These are phyloP conservation scores for Wickerhamomyces xylosicus DNA, from an alignment of 805 yeast species.

Conservation along the genomic window DNA sequence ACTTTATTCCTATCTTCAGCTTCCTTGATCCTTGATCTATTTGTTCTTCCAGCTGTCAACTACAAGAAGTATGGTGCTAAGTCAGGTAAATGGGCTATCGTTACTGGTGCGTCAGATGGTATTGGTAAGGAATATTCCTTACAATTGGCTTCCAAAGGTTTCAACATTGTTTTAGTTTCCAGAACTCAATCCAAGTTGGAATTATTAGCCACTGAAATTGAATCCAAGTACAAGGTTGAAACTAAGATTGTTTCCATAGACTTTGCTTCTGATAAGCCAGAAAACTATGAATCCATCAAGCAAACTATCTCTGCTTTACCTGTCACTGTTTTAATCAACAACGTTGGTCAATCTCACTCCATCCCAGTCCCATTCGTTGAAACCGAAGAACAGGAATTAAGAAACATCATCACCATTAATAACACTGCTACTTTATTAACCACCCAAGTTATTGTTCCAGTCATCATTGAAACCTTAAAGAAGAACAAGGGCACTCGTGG, in stretches of 20 bases:
- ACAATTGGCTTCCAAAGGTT: slow-evolving; percentile 80
- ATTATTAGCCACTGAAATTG: slow-evolving; percentile 51
- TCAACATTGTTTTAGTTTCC: slow-evolving; percentile 75
- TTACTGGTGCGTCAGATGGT: slow-evolving; percentile 97
- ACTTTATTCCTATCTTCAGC: slow-evolving; percentile 35
- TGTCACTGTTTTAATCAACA: slow-evolving; percentile 73
- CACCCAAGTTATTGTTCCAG: slow-evolving; percentile 72
- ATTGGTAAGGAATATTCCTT: slow-evolving; percentile 86
- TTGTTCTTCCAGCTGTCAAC: slow-evolving; percentile 48
- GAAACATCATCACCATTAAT: slow-evolving; percentile 76
- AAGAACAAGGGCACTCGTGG: slow-evolving; percentile 41
- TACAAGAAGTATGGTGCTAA: slow-evolving; percentile 69
- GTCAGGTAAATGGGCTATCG: slow-evolving; percentile 76
- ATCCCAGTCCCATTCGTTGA: slow-evolving; percentile 91
- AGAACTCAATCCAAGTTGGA: slow-evolving; percentile 76
- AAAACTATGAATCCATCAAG: slow-evolving; percentile 43
- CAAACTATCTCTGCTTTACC: slow-evolving; percentile 39
- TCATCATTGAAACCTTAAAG: slow-evolving; percentile 45
- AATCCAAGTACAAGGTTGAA: slow-evolving; percentile 45
- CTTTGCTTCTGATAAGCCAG: slow-evolving; percentile 51
- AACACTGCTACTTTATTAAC: slow-evolving; percentile 74
- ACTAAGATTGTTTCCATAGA: slow-evolving; percentile 71
- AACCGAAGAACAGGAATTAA: slow-evolving; percentile 65
- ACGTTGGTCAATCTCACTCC: slow-evolving; percentile 91
- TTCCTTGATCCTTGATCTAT: slow-evolving; percentile 50